Base-by-base conservation (phyloP, 2,329 filamentous ascomycete species). In the Colletotrichum acutatum region DNA sequence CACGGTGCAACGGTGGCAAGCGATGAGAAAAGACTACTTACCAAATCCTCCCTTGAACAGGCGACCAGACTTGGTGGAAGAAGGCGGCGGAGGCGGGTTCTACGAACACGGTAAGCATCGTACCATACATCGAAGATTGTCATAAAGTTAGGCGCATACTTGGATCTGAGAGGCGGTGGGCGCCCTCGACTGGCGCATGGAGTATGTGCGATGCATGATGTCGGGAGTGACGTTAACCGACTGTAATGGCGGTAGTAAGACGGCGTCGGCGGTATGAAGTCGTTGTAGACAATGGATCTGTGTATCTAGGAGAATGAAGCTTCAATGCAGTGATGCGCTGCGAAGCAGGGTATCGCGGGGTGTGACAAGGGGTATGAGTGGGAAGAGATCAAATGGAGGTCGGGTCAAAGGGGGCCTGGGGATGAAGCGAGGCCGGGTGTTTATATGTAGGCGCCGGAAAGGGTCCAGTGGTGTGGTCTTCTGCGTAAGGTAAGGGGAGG, bases 171-270 rank as follows among this genome's bases (percentile, higher is more conserved):
- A 97, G 81, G 97, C 97, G 77, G 97, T 99, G 61, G 97, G 97
- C 84, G 95, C 95, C 89, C 97, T 93, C 85, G 94, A 93, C 86
- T 97, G 94, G 92, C 97, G 95, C 97, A 98, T 97, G 80, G 95
- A 98, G 84, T 98, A 99, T 77, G 97, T 98, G 84, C 96, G 95
- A 90, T 99, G 97, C 96, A 99, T 99, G 70, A 75, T 86, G 84
- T 72, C 19, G 42, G 42, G 11, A 22, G 42, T 65, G 70, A 63
- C 22, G 42, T 34, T 37, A 12, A 42, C 34, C 30, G 16, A 42
- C 49, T 37, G 52, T 30, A 37, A 30, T 54, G 14, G 30, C 30
- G 53, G 4, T 4, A 22, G 34, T 24, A n/a, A 52, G n/a, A 34
- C 26, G 42, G 42, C 14, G 34, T 37, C 3, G n/a, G 16, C 19